These are phyloP conservation scores for Cordyceps javanica DNA, from an alignment of 2,329 filamentous ascomycete genomes.

Conservation along the genomic window DNA sequence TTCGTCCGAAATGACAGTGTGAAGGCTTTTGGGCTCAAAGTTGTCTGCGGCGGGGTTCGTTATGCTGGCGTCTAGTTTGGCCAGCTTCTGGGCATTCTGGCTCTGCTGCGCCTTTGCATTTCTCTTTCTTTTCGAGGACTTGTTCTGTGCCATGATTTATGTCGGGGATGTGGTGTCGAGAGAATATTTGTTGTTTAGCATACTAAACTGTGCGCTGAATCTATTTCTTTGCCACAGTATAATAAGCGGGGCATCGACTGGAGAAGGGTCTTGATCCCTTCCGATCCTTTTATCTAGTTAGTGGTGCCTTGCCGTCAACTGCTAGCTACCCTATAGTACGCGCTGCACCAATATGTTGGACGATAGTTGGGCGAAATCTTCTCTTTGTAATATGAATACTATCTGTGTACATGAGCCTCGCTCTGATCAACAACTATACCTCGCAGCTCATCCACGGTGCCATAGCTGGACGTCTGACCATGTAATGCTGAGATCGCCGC, in stretches of 20 bases:
- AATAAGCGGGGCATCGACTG: background rate
- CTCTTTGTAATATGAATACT: too few species aligned
- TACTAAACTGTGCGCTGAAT: background rate
- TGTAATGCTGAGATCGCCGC: constrained; percentile 11
- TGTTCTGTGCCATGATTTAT: constrained; percentile 36
- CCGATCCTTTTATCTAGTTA: too few species aligned
- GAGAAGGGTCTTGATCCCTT: background rate
- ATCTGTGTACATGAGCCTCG: too few species aligned
- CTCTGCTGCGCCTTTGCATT: constrained; percentile 28
- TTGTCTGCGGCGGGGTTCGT: constrained; percentile 29
- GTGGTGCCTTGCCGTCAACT: too few species aligned
- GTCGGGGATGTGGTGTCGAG: background rate
- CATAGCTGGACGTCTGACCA: constrained; percentile 10
- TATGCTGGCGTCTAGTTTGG: constrained; percentile 35
- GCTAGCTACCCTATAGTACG: too few species aligned
- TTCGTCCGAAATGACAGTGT: constrained; percentile 52
- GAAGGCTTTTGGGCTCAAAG: constrained; percentile 43
- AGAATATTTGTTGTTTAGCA: background rate
- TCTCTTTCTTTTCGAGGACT: constrained; percentile 41
- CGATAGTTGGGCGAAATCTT: background rate
- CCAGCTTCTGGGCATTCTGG: constrained; percentile 35
- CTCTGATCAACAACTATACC: too few species aligned
- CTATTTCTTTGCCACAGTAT: background rate
- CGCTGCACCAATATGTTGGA: too few species aligned
- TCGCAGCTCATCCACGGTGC: background rate